Base-by-base conservation (phyloP, 345 rosid species). In the Geranium brycei region DNA sequence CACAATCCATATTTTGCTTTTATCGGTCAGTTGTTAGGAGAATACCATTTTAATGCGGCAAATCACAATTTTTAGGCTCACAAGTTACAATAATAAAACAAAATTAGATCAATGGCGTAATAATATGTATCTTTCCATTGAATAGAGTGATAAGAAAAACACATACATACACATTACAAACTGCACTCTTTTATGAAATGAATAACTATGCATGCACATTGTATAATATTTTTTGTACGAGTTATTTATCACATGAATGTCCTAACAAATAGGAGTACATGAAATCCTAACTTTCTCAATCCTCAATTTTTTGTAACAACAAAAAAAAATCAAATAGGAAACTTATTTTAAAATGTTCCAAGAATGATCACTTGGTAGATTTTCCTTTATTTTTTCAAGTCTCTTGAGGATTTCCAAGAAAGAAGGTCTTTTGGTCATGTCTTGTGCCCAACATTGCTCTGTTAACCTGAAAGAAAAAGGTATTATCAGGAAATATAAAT, bases 351-450 rank as follows among this genome's bases (percentile, higher is more conserved):
- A 90, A 79, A 89, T 67, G 73, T 71, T 79, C 97, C 99, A 93
- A 73, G 73, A 86, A 76, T 88, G 89, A 79, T 87, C 99, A 17
- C 82, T 0, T 57, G 84, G 87, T 32, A 77, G 60, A 64, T 11
- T 73, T 72, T 89, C 95, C 83, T 86, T 87, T 57, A 93, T 83
- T 87, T 85, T 89, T 71, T 93, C 96, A 23, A 93, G 95, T 73
- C 70, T 83, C 86, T 89, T 89, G 68, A 93, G 91, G 53, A 93
- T 89, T 31, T 93, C 99, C 80, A 93, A 71, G 82, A 93, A 93
- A 17, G 97, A 69, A 19, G 95, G 99, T 73, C 97, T 87, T 71
- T 59, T 80, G 74, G 79, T 90, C 97, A 86, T 86, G 79, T 90
- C 97, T 12, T 88, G 75, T 0, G 83, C 83, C 97, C 99, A 93